Conservation (phyloP, 2,329 filamentous ascomycete species). For the Verticillium nubilum region DNA sequence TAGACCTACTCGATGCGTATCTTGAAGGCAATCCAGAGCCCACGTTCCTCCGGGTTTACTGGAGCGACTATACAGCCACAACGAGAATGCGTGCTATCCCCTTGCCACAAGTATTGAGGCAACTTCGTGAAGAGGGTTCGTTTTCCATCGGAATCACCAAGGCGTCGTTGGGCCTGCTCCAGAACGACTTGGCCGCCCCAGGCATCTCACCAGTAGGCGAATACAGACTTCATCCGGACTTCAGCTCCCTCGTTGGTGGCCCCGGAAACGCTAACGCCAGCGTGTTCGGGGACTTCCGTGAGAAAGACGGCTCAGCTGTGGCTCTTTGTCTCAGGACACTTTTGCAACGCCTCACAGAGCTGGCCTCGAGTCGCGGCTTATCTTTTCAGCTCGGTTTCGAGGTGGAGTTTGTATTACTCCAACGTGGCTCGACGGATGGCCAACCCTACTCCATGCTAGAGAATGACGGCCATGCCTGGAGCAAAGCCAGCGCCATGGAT, state of each 20-base stretch:
- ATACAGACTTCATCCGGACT: slow-evolving; percentile 61
- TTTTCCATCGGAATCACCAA: slow-evolving; percentile 56
- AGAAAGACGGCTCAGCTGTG: slow-evolving; percentile 45
- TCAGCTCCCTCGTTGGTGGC: slow-evolving; percentile 54
- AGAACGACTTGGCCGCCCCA: slow-evolving; percentile 55
- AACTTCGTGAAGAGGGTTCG: slow-evolving; percentile 37
- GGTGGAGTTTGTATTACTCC: slow-evolving; percentile 71
- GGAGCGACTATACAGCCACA: slow-evolving; percentile 72
- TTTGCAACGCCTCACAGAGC: slow-evolving; percentile 48
- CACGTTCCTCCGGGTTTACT: slow-evolving; percentile 69
- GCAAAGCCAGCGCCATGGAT: slow-evolving; percentile 57
- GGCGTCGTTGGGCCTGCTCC: slow-evolving; percentile 60
- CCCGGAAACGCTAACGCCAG: slow-evolving; percentile 57
- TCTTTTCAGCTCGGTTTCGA: slow-evolving; percentile 71
- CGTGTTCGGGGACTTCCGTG: slow-evolving; percentile 61
- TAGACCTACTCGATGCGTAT: slow-evolving; percentile 32
- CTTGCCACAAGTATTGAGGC: slow-evolving; percentile 45
- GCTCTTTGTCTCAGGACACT: slow-evolving; percentile 60
- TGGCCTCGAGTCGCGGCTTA: slow-evolving; percentile 46
- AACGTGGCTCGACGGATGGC: slow-evolving; percentile 28
- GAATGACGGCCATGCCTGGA: slow-evolving; percentile 67
- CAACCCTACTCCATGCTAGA: slow-evolving; percentile 37
- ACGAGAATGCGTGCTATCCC: slow-evolving; percentile 64
- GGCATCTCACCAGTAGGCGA: slow-evolving; percentile 55
- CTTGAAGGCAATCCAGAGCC: slow-evolving; percentile 42